These are phyloP conservation scores for Eucalyptus regnans DNA, from an alignment of 345 rosid species.

Conservation along the genomic window DNA sequence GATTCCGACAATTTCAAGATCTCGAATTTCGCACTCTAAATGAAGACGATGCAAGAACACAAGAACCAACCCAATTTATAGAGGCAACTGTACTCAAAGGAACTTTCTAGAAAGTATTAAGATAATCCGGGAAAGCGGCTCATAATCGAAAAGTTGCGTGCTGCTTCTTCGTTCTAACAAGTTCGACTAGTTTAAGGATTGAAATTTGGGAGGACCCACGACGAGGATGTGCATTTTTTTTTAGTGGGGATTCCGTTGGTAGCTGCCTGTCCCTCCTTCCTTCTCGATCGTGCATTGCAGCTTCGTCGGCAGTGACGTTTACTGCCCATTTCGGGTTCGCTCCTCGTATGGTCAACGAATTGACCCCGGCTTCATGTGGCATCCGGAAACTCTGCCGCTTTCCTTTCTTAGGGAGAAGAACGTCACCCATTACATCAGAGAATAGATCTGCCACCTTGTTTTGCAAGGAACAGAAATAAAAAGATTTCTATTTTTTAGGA, in stretches of 20 bases:
- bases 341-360: not conserved
- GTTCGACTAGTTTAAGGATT: not conserved
- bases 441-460: not conserved
- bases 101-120: not conserved
- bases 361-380: not conserved
- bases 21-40: not conserved
- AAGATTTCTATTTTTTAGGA: not conserved
- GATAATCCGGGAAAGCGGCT: not conserved
- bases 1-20: not conserved
- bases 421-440: not conserved
- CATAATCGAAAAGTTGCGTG: not conserved
- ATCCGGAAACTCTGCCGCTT: not conserved
- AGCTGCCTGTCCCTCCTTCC: not conserved
- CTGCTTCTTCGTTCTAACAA: not conserved
- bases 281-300: not conserved
- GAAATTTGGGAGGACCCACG: not conserved
- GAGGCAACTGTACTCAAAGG: not conserved
- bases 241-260: not conserved
- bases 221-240: not conserved
- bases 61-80: not conserved
- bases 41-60: not conserved
- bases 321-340: not conserved
- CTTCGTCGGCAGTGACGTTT: not conserved
- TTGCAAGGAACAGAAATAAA: not conserved
- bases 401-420: not conserved